phyloP scores from a whole-genome alignment of 129 eudicot species.

The Ambrosia trifida region DNA sequence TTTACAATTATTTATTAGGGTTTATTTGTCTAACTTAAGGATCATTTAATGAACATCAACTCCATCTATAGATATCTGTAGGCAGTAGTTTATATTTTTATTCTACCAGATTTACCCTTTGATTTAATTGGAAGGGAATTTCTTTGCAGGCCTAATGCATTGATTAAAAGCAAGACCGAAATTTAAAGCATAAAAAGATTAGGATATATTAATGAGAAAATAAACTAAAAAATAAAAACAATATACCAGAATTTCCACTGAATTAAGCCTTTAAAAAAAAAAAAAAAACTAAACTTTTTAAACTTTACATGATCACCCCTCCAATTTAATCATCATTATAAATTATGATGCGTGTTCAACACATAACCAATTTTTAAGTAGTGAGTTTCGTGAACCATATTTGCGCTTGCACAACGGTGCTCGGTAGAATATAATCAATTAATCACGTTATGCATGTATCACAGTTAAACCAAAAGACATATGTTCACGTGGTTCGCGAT shows the following conservation, averaged over 20 bases:
- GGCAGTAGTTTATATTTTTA: background rate
- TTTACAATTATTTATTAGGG: background rate
- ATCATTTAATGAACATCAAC: background rate
- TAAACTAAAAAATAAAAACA: too few species aligned
- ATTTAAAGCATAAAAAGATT: background rate
- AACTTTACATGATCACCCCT: background rate
- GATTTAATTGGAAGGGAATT: background rate
- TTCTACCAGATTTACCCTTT: slow-evolving; percentile 9
- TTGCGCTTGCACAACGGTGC: too few species aligned
- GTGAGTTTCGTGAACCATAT: too few species aligned
- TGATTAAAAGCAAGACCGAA: background rate
- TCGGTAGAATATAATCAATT: too few species aligned
- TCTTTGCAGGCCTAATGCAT: background rate
- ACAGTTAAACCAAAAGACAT: too few species aligned
- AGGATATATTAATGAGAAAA: background rate
- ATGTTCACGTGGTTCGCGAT: too few species aligned
- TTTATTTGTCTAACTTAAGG: slow-evolving; percentile 6
- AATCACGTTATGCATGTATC: too few species aligned
- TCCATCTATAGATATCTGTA: background rate
- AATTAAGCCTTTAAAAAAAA: too few species aligned
- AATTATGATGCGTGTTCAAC: background rate
- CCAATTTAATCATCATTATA: background rate
- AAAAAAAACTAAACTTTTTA: background rate
- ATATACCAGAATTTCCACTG: too few species aligned
- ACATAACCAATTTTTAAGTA: too few species aligned